Evolutionary conservation across 176 grass and related monocot genomes (phyloP).

Genomic region (Urochloa ruziziensis): DNA sequence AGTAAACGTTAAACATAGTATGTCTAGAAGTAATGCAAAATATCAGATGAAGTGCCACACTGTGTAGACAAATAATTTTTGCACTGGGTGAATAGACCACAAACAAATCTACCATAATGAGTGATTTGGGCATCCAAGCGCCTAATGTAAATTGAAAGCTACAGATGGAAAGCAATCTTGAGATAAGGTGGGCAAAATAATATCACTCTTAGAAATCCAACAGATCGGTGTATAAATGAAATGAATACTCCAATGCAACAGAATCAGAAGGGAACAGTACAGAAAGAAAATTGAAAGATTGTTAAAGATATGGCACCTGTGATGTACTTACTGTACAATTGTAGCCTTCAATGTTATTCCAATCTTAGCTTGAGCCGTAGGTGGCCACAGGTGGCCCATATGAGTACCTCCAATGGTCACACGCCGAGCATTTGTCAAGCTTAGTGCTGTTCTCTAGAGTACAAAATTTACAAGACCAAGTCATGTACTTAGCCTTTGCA

Average conservation of each 20-base stretch:
- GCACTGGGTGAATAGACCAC: background rate
- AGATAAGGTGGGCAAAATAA: background rate
- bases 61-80: slow-evolving; percentile 1
- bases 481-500: slow-evolving; percentile 55
- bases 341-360: slow-evolving; percentile 14
- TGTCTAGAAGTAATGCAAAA: background rate
- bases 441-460: slow-evolving; percentile 74
- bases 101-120: background rate
- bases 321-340: slow-evolving; percentile 20
- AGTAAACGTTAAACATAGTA: background rate
- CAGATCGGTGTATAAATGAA: background rate
- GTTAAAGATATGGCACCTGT: background rate
- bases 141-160: background rate
- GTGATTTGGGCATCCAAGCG: background rate
- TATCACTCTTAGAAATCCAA: background rate
- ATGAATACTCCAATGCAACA: background rate
- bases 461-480: slow-evolving; percentile 94
- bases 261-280: background rate
- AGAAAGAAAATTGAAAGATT: background rate
- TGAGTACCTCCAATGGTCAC: slow-evolving; percentile 91
- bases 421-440: slow-evolving; percentile 86
- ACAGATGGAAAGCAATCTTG: background rate
- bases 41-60: background rate
- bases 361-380: slow-evolving; percentile 50
- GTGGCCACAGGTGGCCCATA: slow-evolving; percentile 55